Conservation (phyloP, 139 green algal genomes). For the Tetradesmus obliquus region DNA sequence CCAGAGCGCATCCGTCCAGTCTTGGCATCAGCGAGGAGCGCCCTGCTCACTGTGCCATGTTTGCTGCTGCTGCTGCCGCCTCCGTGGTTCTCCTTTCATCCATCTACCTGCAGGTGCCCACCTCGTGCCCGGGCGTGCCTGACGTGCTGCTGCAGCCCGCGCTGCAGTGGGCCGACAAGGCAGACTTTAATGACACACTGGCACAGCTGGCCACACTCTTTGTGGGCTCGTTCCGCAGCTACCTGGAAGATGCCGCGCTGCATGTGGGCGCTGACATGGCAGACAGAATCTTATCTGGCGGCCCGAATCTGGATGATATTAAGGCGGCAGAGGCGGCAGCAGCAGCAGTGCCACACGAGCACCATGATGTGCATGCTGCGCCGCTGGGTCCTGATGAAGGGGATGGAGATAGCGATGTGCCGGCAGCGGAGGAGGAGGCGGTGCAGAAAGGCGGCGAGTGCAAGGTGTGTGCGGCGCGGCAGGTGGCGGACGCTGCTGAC, state of each 20-base stretch:
- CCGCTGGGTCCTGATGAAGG: not conserved
- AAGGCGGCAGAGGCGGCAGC: not conserved
- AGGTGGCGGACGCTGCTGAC: not conserved
- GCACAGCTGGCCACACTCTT: conserved; percentile 41
- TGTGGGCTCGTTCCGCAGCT: conserved; percentile 40
- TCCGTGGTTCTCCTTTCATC: too few species aligned
- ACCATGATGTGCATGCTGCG: conserved; percentile 4
- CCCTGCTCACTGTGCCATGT: not conserved
- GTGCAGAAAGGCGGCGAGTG: not conserved
- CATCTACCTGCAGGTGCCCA: conserved; percentile 37
- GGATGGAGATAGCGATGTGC: conserved; percentile 27
- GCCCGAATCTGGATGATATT: conserved; percentile 38
- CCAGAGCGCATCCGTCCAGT: too few species aligned
- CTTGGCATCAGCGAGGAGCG: too few species aligned
- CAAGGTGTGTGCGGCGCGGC: conserved; percentile 12
- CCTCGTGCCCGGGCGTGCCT: conserved; percentile 40
- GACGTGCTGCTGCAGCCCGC: conserved; percentile 40
- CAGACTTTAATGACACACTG: conserved; percentile 43
- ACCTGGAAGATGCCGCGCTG: conserved; percentile 51
- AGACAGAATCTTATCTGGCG: conserved; percentile 57
- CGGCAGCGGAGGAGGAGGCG: not conserved
- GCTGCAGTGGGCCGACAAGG: conserved; percentile 38
- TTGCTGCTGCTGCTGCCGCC: not conserved
- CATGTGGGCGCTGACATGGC: conserved; percentile 66
- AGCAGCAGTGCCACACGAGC: not conserved